Percentiles rank a stretch among this genome's conserved stretches.
phyloP scores from a whole-genome alignment of 2,329 filamentous ascomycete genomes.

The Claviceps sp. region DNA sequence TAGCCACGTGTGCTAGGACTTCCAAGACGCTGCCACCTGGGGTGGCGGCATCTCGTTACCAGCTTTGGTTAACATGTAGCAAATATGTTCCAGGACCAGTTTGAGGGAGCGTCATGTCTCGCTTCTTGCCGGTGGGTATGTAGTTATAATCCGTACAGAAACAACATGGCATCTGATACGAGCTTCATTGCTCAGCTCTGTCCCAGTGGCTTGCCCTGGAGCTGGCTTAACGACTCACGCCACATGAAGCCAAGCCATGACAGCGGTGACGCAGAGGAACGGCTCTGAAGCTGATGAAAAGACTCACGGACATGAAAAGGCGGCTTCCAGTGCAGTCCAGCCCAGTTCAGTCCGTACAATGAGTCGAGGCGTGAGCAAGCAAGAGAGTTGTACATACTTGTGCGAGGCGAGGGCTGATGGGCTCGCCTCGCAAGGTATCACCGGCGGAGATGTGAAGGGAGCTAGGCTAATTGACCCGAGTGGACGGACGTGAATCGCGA shows the following conservation, averaged over 20 bases:
- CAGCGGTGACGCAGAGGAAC: not conserved
- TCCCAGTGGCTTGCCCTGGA: not conserved
- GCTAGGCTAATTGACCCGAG: not conserved
- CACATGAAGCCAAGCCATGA: not conserved
- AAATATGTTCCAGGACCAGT: not conserved
- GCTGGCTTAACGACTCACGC: too few relatives aligned
- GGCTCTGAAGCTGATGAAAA: not conserved
- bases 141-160: not conserved
- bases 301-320: not conserved
- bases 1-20: not conserved
- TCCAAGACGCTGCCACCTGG: not conserved
- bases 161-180: not conserved
- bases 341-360: not conserved
- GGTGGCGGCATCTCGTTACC: not conserved
- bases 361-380: not conserved
- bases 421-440: not conserved
- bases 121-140: constrained; percentile 8
- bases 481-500: too few relatives aligned
- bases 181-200: not conserved
- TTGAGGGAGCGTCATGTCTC: constrained; percentile 11
- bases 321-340: not conserved
- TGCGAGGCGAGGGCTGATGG: not conserved
- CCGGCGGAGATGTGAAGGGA: not conserved
- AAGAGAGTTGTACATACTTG: too few relatives aligned
- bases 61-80: not conserved